A percentile compares a stretch with the other conserved stretches of the same genome.
Evolutionary conservation across 768 basidiomycete genomes (phyloP).

Genomic region (Amanita jacksonii): DNA sequence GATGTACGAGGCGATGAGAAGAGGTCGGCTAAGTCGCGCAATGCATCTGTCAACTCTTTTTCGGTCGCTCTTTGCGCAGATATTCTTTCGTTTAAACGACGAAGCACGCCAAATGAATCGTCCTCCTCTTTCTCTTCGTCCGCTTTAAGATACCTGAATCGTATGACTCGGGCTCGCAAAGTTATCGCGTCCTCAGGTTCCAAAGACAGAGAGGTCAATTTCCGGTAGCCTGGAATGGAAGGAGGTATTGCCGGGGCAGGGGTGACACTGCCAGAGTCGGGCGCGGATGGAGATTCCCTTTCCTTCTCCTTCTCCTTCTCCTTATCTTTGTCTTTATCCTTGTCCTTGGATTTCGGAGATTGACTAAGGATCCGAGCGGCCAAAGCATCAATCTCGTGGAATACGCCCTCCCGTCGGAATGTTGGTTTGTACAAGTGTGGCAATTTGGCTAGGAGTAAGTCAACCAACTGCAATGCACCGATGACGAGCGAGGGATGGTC

Average conservation of each 20-base stretch:
- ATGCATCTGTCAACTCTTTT: slow-evolving; percentile 46
- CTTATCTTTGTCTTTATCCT: slow-evolving; percentile 46
- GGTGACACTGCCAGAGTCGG: slow-evolving; percentile 28
- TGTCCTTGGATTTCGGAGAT: slow-evolving; percentile 31
- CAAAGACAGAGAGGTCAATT: slow-evolving; percentile 53
- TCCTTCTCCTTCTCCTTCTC: slow-evolving; percentile 47
- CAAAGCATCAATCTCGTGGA: slow-evolving; percentile 84
- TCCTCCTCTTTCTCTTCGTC: slow-evolving; percentile 50
- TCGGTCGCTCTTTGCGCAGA: slow-evolving; percentile 46
- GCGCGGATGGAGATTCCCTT: slow-evolving; percentile 32
- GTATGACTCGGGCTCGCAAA: slow-evolving; percentile 81
- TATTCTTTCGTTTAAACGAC: slow-evolving; percentile 57
- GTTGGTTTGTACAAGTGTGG: slow-evolving; percentile 78
- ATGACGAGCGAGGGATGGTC: slow-evolving; percentile 85
- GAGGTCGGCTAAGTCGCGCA: slow-evolving; percentile 70
- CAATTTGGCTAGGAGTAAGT: slow-evolving; percentile 78
- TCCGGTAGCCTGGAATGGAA: slow-evolving; percentile 57
- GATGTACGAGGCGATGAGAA: slow-evolving; percentile 70
- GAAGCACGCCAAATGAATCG: slow-evolving; percentile 54
- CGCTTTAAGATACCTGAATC: slow-evolving; percentile 65
- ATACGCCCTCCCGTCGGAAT: slow-evolving; percentile 91
- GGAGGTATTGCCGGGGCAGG: slow-evolving; percentile 24
- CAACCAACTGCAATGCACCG: slow-evolving; percentile 87
- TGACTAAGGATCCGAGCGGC: slow-evolving; percentile 55
- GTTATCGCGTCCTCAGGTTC: slow-evolving; percentile 91